phyloP scores from a whole-genome alignment of 2,329 filamentous ascomycete genomes.

The Fusarium mexicanum region DNA sequence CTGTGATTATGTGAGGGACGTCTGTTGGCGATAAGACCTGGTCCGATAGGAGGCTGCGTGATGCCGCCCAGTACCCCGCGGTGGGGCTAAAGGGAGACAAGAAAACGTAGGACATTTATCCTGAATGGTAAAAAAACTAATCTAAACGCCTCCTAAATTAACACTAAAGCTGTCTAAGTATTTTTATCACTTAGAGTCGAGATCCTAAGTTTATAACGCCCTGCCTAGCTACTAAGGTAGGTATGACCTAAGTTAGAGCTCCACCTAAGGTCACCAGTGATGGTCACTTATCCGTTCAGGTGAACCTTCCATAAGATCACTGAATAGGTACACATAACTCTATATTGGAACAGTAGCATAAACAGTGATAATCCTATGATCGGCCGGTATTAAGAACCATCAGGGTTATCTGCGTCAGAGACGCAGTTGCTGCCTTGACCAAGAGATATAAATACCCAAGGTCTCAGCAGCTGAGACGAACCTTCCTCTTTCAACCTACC shows the following conservation, averaged over 20 bases:
- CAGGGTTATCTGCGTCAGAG: neutral
- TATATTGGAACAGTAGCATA: neutral
- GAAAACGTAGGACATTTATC: neutral
- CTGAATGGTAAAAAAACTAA: neutral
- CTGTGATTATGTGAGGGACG: neutral
- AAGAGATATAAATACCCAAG: neutral
- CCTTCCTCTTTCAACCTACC: neutral
- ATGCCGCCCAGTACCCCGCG: constrained; percentile 34
- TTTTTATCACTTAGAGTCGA: neutral
- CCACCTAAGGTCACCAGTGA: neutral
- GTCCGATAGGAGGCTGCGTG: neutral
- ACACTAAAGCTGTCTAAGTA: neutral
- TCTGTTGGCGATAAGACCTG: constrained; percentile 9
- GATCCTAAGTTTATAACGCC: neutral
- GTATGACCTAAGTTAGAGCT: neutral
- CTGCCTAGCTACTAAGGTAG: neutral
- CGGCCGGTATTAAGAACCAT: neutral
- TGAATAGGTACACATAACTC: neutral
- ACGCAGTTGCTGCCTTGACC: neutral
- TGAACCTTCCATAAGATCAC: neutral
- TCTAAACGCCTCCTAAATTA: neutral
- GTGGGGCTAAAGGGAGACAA: constrained; percentile 33
- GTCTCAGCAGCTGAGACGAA: neutral
- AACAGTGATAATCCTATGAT: neutral
- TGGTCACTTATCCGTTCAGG: neutral